These are phyloP conservation scores for Aspergillus incahuasiensis DNA, from an alignment of 495 filamentous ascomycete genomes.

Conservation along the genomic window DNA sequence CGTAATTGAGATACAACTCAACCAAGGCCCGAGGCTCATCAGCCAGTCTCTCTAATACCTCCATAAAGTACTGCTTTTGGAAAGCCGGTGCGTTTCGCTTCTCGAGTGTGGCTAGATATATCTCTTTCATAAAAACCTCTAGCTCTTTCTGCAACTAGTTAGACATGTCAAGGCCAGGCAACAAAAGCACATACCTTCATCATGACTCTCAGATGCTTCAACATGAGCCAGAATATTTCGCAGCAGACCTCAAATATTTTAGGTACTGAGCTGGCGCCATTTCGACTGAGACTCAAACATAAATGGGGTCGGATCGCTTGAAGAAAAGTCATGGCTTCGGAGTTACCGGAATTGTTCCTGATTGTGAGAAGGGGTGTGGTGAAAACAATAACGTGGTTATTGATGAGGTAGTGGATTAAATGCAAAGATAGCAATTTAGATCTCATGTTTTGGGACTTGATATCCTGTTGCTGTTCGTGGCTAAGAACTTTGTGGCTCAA, in stretches of 20 bases:
- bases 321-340: slow-evolving; percentile 84
- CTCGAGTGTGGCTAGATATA: slow-evolving; percentile 91
- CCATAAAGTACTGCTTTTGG: slow-evolving; percentile 90
- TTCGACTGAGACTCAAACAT: slow-evolving; percentile 87
- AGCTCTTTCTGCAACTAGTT: slow-evolving; percentile 76
- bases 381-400: slow-evolving; percentile 84
- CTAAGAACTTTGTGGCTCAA: slow-evolving; percentile 85
- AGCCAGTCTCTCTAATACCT: slow-evolving; percentile 75
- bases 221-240: slow-evolving; percentile 96
- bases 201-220: slow-evolving; percentile 86
- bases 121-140: slow-evolving; percentile 96
- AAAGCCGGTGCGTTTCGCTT: slow-evolving; percentile 77
- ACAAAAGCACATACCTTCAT: slow-evolving; percentile 63
- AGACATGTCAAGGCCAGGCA: neutral
- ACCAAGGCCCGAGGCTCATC: slow-evolving; percentile 85
- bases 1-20: slow-evolving; percentile 97
- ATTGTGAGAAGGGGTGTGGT: slow-evolving; percentile 86
- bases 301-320: slow-evolving; percentile 95
- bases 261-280: slow-evolving; percentile 87
- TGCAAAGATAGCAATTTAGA: slow-evolving; percentile 94
- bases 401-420: slow-evolving; percentile 86
- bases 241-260: slow-evolving; percentile 92
- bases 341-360: slow-evolving; percentile 75
- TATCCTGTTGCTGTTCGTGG: slow-evolving; percentile 85
- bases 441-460: slow-evolving; percentile 91